Conservation (phyloP, 164 flowering plant species). For the Magnolia kwangsiensis region DNA sequence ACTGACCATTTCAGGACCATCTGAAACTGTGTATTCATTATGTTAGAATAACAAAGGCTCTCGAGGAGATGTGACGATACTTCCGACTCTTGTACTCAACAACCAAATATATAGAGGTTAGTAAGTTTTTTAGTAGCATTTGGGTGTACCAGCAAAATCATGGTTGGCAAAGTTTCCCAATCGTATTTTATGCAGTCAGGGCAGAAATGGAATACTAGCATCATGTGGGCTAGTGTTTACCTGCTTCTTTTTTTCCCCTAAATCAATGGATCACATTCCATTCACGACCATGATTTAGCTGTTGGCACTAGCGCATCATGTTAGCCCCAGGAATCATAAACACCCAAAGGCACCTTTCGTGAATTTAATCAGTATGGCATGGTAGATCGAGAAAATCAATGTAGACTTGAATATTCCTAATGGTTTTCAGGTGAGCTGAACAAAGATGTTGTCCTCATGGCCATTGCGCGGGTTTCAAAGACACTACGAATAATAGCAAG, state of each 20-base stretch:
- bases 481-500: conserved; percentile 41
- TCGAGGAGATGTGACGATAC: conserved; percentile 92
- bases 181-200: background rate
- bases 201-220: background rate
- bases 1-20: background rate
- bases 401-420: background rate
- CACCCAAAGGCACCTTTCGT: background rate
- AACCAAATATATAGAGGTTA: conserved; percentile 87
- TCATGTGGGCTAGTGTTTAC: background rate
- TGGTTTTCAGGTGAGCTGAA: conserved; percentile 72
- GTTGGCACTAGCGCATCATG: background rate
- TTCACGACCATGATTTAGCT: background rate
- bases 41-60: conserved; percentile 78
- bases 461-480: conserved; percentile 93
- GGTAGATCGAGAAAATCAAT: background rate
- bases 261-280: background rate
- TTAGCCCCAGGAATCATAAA: background rate
- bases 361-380: background rate
- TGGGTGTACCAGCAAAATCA: background rate
- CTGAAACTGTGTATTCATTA: background rate
- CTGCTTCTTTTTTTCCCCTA: background rate
- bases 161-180: background rate
- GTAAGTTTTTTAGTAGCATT: background rate
- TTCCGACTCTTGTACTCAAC: conserved; percentile 93
- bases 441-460: conserved; percentile 85